These are phyloP conservation scores for Camellia oleifera DNA, from an alignment of 179 eudicot species.

Conservation along the genomic window DNA sequence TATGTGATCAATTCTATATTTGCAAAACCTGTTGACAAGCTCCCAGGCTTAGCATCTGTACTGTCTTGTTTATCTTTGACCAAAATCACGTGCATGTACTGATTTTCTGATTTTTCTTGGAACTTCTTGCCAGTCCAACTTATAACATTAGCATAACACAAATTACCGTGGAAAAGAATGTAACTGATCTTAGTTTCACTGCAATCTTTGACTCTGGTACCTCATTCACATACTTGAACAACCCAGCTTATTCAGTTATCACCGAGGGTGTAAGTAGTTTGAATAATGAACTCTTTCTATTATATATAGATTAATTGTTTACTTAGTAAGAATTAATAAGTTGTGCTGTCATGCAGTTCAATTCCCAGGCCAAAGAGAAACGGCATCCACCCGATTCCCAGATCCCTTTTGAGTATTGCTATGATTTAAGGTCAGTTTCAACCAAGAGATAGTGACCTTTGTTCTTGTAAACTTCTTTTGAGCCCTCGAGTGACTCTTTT, in stretches of 20 bases:
- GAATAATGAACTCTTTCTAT: background rate
- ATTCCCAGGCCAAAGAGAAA: slow-evolving; percentile 52
- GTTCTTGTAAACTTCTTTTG: too few species aligned
- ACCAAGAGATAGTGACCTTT: too few species aligned
- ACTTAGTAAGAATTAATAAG: too few species aligned
- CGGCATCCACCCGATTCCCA: slow-evolving; percentile 57
- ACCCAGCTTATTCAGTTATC: slow-evolving; percentile 50
- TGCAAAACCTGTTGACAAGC: too few species aligned
- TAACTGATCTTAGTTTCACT: slow-evolving; percentile 39
- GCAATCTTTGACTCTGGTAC: slow-evolving; percentile 95
- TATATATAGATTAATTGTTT: too few species aligned
- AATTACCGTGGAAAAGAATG: slow-evolving; percentile 54
- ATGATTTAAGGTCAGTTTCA: slow-evolving; percentile 17
- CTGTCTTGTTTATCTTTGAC: too few species aligned
- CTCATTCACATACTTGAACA: slow-evolving; percentile 77
- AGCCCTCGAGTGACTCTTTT: too few species aligned
- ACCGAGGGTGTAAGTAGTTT: slow-evolving; percentile 20
- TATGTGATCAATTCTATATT: slow-evolving; percentile 31
- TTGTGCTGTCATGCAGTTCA: slow-evolving; percentile 35
- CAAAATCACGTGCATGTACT: slow-evolving; percentile 13
- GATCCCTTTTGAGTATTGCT: slow-evolving; percentile 83
- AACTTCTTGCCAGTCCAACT: slow-evolving; percentile 56
- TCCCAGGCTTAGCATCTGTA: too few species aligned
- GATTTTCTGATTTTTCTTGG: background rate
- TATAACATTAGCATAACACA: slow-evolving; percentile 64